Evolutionary conservation across 2,329 filamentous ascomycete species (phyloP).

Genomic region (Calonectria pauciramosa): DNA sequence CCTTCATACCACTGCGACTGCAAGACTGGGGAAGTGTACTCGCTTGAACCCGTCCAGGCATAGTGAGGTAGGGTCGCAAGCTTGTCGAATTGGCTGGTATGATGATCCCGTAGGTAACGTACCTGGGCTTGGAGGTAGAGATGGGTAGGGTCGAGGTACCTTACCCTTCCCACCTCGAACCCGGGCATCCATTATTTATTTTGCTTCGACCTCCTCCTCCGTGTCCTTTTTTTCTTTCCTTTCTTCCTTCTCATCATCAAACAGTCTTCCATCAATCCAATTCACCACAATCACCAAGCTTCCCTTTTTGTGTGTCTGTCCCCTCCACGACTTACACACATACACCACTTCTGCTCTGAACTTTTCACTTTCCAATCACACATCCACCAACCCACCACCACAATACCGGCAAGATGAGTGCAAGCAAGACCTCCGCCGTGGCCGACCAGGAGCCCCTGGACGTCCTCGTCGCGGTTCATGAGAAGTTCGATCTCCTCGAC

Average conservation of each 20-base stretch:
- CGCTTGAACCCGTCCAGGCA: background rate
- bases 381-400: constrained; percentile 39
- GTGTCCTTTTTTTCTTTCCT: constrained; percentile 39
- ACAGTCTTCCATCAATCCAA: constrained; percentile 40
- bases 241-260: constrained; percentile 38
- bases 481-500: constrained; percentile 72
- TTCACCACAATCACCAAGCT: constrained; percentile 35
- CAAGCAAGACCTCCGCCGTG: constrained; percentile 70
- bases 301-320: constrained; percentile 31
- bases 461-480: constrained; percentile 72
- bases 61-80: constrained; percentile 15
- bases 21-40: constrained; percentile 18
- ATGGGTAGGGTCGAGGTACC: constrained; percentile 18
- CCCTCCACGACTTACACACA: constrained; percentile 27
- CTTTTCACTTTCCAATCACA: constrained; percentile 25
- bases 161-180: constrained; percentile 17
- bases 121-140: constrained; percentile 17
- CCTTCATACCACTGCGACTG: constrained; percentile 9
- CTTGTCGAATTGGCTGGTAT: constrained; percentile 21
- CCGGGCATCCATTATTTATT: constrained; percentile 33
- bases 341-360: constrained; percentile 26
- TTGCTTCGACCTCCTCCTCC: constrained; percentile 41
- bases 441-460: constrained; percentile 70
- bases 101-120: constrained; percentile 18
- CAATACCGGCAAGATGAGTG: constrained; percentile 65